Conservation (phyloP, 1,284 basidiomycete species). For the Wallemia mellicola region DNA sequence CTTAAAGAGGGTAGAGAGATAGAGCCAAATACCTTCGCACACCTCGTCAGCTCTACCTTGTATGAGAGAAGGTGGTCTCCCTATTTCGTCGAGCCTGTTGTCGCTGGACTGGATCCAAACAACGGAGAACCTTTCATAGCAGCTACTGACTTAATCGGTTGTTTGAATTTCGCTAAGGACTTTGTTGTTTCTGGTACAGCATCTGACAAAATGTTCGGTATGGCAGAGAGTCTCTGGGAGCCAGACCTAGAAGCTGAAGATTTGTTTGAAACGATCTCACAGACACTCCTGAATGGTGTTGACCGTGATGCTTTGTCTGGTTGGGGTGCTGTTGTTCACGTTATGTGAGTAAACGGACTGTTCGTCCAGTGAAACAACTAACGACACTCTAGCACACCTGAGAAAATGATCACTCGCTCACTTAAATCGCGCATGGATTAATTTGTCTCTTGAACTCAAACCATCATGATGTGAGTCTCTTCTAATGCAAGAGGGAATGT, state of each 20-base stretch:
- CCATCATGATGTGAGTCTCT: not conserved
- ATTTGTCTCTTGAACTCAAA: not conserved
- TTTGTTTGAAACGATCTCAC: constrained; percentile 92
- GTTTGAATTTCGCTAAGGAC: constrained; percentile 77
- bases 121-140: constrained; percentile 78
- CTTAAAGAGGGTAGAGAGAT: constrained; percentile 98
- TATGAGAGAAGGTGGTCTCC: constrained; percentile 55
- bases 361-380: constrained; percentile 1
- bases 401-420: constrained; percentile 53
- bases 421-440: constrained; percentile 78
- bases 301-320: constrained; percentile 91
- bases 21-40: constrained; percentile 81
- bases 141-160: constrained; percentile 84
- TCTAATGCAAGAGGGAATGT: not conserved
- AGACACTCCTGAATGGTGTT: constrained; percentile 78
- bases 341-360: constrained; percentile 67
- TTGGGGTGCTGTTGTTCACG: constrained; percentile 82
- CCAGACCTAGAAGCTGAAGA: constrained; percentile 78
- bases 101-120: constrained; percentile 48
- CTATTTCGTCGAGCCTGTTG: constrained; percentile 89
- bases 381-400: constrained; percentile 26
- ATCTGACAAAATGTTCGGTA: constrained; percentile 74
- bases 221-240: constrained; percentile 96
- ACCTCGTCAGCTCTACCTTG: constrained; percentile 83
- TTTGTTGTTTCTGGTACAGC: constrained; percentile 93